phyloP scores from a whole-genome alignment of 1,284 basidiomycete genomes.

The Ganoderma lucidum region DNA sequence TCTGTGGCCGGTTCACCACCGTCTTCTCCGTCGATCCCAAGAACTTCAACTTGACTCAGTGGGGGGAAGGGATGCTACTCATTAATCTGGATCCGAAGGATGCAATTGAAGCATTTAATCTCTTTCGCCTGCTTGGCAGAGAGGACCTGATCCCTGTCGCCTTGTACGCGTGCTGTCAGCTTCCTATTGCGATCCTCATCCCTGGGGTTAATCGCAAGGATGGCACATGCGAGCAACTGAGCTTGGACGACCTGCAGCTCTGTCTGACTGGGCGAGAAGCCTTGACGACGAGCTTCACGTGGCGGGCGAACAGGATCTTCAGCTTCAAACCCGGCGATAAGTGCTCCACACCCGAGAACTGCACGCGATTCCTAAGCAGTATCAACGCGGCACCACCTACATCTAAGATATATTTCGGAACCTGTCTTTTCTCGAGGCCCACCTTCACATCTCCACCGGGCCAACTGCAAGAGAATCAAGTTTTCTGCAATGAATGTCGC shows the following conservation, averaged over 20 bases:
- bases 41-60: background rate
- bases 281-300: background rate
- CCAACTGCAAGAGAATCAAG: background rate
- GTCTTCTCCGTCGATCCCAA: background rate
- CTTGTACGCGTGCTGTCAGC: background rate
- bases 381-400: background rate
- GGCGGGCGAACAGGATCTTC: too few relatives aligned
- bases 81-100: background rate
- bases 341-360: background rate
- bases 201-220: background rate
- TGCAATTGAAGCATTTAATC: conserved; percentile 14
- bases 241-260: background rate
- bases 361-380: background rate
- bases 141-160: background rate
- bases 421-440: background rate
- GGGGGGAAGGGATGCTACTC: too few relatives aligned
- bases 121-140: conserved; percentile 7
- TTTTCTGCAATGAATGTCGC: conserved; percentile 6
- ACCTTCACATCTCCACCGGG: background rate
- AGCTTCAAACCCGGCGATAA: background rate
- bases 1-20: conserved; percentile 3
- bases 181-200: background rate
- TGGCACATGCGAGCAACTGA: background rate
- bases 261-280: conserved; percentile 1
- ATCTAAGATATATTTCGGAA: conserved; percentile 8